Percentiles rank a stretch among this genome's conserved stretches.
These are phyloP conservation scores for Epichloe uncinata DNA, from an alignment of 2,329 filamentous ascomycete genomes.

Conservation along the genomic window DNA sequence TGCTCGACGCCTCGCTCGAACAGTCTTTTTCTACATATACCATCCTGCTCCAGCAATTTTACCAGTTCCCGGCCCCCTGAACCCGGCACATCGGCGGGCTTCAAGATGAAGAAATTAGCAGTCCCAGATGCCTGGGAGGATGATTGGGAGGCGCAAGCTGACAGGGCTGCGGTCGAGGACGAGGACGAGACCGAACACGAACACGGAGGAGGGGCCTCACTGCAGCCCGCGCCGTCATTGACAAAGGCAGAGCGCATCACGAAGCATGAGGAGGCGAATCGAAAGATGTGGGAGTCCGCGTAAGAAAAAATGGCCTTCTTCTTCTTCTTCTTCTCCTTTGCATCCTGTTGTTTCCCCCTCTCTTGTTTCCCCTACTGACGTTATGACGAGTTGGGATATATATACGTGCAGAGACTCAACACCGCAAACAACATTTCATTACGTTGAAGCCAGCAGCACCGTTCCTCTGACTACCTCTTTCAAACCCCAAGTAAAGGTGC, in stretches of 20 bases:
- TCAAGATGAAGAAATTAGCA: slow-evolving; percentile 31
- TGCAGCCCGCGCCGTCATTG: slow-evolving; percentile 24
- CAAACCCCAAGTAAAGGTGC: slow-evolving; percentile 70
- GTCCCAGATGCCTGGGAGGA: slow-evolving; percentile 78
- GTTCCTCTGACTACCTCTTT: slow-evolving; percentile 53
- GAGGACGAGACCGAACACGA: slow-evolving; percentile 17
- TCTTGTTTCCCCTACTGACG: slow-evolving; percentile 3
- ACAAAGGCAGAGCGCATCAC: slow-evolving; percentile 67
- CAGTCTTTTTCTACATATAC: no score
- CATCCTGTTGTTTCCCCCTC: neutral
- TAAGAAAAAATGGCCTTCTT: slow-evolving; percentile 27
- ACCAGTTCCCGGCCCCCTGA: no score
- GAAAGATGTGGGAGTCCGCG: slow-evolving; percentile 82
- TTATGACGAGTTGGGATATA: neutral
- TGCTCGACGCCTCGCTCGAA: no score
- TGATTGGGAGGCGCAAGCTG: slow-evolving; percentile 74
- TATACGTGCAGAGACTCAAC: slow-evolving; percentile 45
- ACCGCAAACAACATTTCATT: slow-evolving; percentile 60
- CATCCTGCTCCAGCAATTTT: no score
- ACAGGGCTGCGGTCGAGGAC: slow-evolving; percentile 32
- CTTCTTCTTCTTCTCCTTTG: neutral
- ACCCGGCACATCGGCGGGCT: neutral
- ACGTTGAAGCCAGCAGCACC: slow-evolving; percentile 50
- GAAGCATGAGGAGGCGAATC: slow-evolving; percentile 71
- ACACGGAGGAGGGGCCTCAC: slow-evolving; percentile 7